A percentile compares a stretch with the other conserved stretches of the same genome.
Conservation (phyloP, 352 stramenopile genomes). For the Elongisporangium prolatum region DNA sequence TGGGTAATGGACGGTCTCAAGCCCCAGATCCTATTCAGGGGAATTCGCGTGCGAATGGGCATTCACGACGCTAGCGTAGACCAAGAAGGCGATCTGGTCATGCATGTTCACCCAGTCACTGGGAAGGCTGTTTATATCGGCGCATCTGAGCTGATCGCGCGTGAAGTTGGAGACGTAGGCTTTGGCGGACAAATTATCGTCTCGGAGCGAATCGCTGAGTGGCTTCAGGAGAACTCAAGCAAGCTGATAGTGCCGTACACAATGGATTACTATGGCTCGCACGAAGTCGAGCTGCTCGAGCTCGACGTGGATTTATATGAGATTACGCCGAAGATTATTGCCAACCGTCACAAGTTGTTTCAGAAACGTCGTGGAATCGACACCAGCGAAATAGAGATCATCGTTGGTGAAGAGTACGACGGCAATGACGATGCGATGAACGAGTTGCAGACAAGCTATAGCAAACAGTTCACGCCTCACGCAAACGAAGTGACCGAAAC, state of each 20-base stretch:
- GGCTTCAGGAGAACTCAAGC: constrained; percentile 21
- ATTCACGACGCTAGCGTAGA: constrained; percentile 26
- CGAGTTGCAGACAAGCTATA: too few relatives aligned
- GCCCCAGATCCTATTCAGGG: constrained; percentile 21
- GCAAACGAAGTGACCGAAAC: too few relatives aligned
- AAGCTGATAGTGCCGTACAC: constrained; percentile 35
- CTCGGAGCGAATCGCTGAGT: constrained; percentile 34
- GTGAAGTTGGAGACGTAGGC: constrained; percentile 44
- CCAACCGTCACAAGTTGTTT: constrained; percentile 48
- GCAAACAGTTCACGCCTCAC: too few relatives aligned
- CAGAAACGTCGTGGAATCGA: constrained; percentile 23
- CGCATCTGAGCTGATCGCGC: constrained; percentile 38
- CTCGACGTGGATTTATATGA: constrained; percentile 58
- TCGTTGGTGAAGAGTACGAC: neutral
- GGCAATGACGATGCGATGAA: too few relatives aligned
- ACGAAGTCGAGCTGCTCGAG: constrained; percentile 39
- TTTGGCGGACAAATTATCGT: constrained; percentile 48
- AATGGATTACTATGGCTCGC: constrained; percentile 43
- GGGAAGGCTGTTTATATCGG: constrained; percentile 37
- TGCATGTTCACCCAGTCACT: constrained; percentile 34
- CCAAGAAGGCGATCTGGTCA: constrained; percentile 22
- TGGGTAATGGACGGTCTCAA: constrained; percentile 7
- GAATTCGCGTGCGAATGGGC: constrained; percentile 43
- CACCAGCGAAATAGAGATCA: neutral
- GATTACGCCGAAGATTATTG: constrained; percentile 49